Evolutionary conservation across 257 asterid species (phyloP).

Genomic region (Capsicum chinense): DNA sequence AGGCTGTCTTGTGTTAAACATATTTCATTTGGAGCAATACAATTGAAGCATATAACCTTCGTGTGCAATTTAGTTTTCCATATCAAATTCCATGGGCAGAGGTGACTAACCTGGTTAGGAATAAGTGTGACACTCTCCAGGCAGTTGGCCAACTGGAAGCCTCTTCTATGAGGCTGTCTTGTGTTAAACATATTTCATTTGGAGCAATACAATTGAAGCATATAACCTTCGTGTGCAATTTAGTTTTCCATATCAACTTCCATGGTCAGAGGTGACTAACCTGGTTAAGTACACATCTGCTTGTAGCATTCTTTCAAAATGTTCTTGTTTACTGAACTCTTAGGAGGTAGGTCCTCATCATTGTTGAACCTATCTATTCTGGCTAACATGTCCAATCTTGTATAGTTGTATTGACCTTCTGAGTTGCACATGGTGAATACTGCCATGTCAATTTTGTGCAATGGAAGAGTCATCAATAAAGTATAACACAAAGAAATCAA

Average conservation of each 20-base stretch:
- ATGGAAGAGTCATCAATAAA: neutral
- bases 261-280: neutral
- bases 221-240: neutral
- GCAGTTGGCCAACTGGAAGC: neutral
- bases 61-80: neutral
- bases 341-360: neutral
- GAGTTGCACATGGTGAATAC: neutral
- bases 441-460: neutral
- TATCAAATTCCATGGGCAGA: neutral
- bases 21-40: neutral
- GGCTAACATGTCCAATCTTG: neutral
- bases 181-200: neutral
- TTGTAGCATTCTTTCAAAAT: conserved; percentile 2
- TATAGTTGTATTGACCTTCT: conserved; percentile 16
- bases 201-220: neutral
- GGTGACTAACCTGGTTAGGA: neutral
- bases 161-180: neutral
- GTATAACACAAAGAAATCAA: neutral
- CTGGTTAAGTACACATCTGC: neutral
- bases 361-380: neutral
- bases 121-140: neutral
- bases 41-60: neutral
- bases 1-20: neutral
- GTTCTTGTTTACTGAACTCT: neutral
- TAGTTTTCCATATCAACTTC: neutral